Percentiles rank a stretch among this genome's conserved stretches.
Conservation (phyloP, 2,329 filamentous ascomycete genomes). For the Aquanectria penicillioides region DNA sequence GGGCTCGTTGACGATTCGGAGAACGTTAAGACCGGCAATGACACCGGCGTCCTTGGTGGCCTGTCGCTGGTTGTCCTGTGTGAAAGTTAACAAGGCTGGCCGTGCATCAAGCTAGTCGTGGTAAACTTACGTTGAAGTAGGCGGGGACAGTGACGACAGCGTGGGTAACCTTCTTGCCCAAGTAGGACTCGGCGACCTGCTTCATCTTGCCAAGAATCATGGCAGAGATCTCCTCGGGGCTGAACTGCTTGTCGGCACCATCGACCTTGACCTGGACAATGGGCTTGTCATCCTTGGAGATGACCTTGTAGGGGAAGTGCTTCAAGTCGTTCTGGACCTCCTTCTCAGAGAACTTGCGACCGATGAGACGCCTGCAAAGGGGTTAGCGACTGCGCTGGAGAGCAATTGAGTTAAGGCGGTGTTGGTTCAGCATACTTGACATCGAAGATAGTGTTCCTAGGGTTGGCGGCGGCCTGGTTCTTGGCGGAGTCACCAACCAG, state of each 20-base stretch:
- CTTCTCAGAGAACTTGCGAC: conserved; percentile 84
- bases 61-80: conserved; percentile 87
- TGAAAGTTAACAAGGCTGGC: conserved; percentile 33
- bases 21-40: conserved; percentile 93
- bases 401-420: not conserved
- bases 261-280: conserved; percentile 78
- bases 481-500: conserved; percentile 97
- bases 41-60: conserved; percentile 94
- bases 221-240: conserved; percentile 82
- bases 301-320: conserved; percentile 97
- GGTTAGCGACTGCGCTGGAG: conserved; percentile 30
- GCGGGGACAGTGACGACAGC: conserved; percentile 94
- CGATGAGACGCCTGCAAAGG: conserved; percentile 76
- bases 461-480: conserved; percentile 90
- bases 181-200: conserved; percentile 81
- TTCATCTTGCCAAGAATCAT: conserved; percentile 89
- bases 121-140: conserved; percentile 81
- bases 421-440: conserved; percentile 76
- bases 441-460: conserved; percentile 79
- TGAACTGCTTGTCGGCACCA: conserved; percentile 75
- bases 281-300: conserved; percentile 91
- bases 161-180: conserved; percentile 85
- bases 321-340: conserved; percentile 94
- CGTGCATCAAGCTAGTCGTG: too few relatives aligned
- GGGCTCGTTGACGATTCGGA: conserved; percentile 96